A percentile compares a stretch with the other conserved stretches of the same genome.
Conservation (phyloP, 2,329 filamentous ascomycete species). For the Aspergillus sp. region DNA sequence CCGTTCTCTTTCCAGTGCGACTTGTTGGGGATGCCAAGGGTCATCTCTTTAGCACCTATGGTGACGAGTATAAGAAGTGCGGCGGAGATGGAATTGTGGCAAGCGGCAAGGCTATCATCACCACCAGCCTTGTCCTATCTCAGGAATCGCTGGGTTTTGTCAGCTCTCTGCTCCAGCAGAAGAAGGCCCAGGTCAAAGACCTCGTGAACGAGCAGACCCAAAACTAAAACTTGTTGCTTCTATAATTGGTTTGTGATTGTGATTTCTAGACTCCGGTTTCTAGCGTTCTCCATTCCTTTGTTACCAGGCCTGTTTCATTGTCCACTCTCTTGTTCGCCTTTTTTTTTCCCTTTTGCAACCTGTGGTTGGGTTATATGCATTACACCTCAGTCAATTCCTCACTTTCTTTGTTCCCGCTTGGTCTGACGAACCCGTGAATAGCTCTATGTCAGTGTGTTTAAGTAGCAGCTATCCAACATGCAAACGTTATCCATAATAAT, state of each 20-base stretch:
- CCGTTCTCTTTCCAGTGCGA: conserved; percentile 63
- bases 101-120: conserved; percentile 67
- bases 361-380: conserved; percentile 7
- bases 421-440: neutral
- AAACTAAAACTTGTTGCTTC: conserved; percentile 17
- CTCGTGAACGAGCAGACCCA: conserved; percentile 51
- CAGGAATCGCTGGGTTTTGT: conserved; percentile 65
- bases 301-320: neutral
- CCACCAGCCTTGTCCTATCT: conserved; percentile 66
- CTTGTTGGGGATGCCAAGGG: conserved; percentile 58
- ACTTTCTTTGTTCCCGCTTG: neutral
- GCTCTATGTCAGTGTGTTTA: neutral
- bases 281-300: conserved; percentile 5
- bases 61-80: conserved; percentile 48
- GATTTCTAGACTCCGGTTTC: conserved; percentile 4
- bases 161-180: conserved; percentile 57
- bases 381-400: neutral
- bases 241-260: conserved; percentile 13
- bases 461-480: neutral
- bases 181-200: conserved; percentile 63
- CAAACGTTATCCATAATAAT: too few species aligned
- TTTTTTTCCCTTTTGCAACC: conserved; percentile 4
- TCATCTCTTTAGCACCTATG: conserved; percentile 45
- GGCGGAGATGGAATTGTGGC: conserved; percentile 62
- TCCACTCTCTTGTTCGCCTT: neutral